Base-by-base conservation (phyloP, 2,329 filamentous ascomycete species). In the Cordyceps tenuipes region DNA sequence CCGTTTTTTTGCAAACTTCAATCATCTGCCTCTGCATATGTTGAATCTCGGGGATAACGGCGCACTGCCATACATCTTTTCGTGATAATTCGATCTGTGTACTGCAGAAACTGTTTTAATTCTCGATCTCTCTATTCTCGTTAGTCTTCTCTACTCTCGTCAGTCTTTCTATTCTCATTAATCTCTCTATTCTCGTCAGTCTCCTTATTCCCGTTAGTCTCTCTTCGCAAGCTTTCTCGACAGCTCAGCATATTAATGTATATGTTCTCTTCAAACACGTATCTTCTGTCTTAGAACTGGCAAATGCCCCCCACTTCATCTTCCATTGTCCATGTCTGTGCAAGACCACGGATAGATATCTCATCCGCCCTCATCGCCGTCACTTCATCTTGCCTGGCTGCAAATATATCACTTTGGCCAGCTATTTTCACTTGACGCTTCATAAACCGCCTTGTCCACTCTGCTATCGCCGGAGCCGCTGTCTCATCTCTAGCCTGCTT, bases 401-500 rank as follows among this genome's bases (percentile, higher is more conserved):
- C 66, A 70, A 85, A 83, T 69, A 85, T 82, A 63, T 86, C 82
- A 21, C 76, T 76, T 62, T 76, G 76, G 2, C 81, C 80, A 39
- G 79, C 76, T 17, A 76, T 70, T 65, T 75, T 74, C 23, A 77
- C 72, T 68, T 79, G 76, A 43, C 80, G 75, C 66, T 76, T 81
- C 80, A 85, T 83, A 66, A 84, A 83, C 19, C 76, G 73, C 64
- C 72, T 77, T 0, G 82, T 80, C 85, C 84, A 87, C 56, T 79
- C 76, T 66, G 84, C 81, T 43, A 97, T 87, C 1, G 92, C 91
- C 1, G 91, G 91, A 72, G 97, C 93, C 17, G 90, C 90, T 0
- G 94, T 99, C 79, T 99, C 94, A 68, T 99, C 92, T 31, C 94
- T 82, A 5, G 94, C 94, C 75, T 99, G 94, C 75, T 97, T 97